Conservation (phyloP, 1,139 yeast species). For the Yamadazyma atlantica region DNA sequence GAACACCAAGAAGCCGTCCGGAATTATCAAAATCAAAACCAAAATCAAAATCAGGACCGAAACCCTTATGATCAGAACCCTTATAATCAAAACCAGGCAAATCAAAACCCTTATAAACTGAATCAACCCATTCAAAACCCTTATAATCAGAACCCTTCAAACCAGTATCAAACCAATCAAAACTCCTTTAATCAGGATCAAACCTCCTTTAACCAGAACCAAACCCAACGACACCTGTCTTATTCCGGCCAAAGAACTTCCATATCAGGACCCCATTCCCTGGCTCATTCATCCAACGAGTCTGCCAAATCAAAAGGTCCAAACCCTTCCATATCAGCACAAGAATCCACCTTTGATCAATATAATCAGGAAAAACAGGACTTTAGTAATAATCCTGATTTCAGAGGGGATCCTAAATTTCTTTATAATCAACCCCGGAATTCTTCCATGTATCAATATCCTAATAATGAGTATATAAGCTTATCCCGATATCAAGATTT, state of each 20-base stretch:
- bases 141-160: too few species aligned
- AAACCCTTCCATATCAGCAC: constrained; percentile 2
- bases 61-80: background rate
- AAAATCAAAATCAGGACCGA: too few species aligned
- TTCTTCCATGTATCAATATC: constrained; percentile 12
- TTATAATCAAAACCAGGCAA: background rate
- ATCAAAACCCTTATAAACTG: background rate
- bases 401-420: constrained; percentile 6
- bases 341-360: constrained; percentile 3
- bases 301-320: too few species aligned
- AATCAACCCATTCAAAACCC: background rate
- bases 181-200: too few species aligned
- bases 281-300: constrained; percentile 4
- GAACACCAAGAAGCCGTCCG: constrained; percentile 13
- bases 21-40: constrained; percentile 9
- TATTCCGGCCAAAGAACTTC: too few species aligned
- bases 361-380: background rate
- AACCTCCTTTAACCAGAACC: too few species aligned
- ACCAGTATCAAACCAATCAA: too few species aligned
- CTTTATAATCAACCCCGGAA: constrained; percentile 11
- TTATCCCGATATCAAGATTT: constrained; percentile 35
- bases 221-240: too few species aligned
- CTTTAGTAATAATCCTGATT: background rate
- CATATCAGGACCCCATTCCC: constrained; percentile 1
- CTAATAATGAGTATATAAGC: constrained; percentile 22